Percentiles rank a stretch among this genome's conserved stretches.
Evolutionary conservation across 2,329 filamentous ascomycete species (phyloP).

Genomic region (Fusarium pseudocircinatum): DNA sequence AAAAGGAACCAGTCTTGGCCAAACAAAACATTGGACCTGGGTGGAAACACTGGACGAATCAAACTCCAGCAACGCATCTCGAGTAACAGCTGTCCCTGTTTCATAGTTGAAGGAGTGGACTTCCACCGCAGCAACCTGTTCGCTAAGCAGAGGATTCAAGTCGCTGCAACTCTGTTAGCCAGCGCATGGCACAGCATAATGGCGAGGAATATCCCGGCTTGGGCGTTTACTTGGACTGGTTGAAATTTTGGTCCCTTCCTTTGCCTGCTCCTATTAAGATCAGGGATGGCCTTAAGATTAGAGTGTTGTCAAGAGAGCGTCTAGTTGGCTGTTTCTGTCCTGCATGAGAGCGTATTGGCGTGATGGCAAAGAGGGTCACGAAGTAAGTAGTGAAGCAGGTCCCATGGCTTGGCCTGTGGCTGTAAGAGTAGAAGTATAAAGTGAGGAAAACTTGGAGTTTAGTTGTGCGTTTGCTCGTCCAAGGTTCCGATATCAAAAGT

Average conservation of each 20-base stretch:
- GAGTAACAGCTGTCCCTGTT: constrained; percentile 28
- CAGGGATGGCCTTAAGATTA: constrained; percentile 16
- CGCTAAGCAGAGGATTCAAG: constrained; percentile 7
- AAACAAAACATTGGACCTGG: constrained; percentile 16
- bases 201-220: constrained; percentile 10
- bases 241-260: constrained; percentile 8
- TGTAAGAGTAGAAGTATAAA: constrained; percentile 23
- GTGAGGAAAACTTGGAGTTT: neutral
- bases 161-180: constrained; percentile 1
- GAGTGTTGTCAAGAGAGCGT: neutral
- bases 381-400: neutral
- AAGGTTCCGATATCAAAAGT: constrained; percentile 2
- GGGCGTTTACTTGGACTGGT: constrained; percentile 31
- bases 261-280: neutral
- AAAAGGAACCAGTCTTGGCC: neutral
- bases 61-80: constrained; percentile 10
- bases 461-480: neutral
- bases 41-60: constrained; percentile 35
- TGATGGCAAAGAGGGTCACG: constrained; percentile 11
- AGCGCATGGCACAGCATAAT: constrained; percentile 31
- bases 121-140: constrained; percentile 3
- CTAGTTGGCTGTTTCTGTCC: constrained; percentile 2
- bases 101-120: constrained; percentile 16
- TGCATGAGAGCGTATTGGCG: constrained; percentile 10
- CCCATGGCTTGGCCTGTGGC: constrained; percentile 3